phyloP scores from a whole-genome alignment of 75 land plant genomes.

The Selaginella tamariscina region DNA sequence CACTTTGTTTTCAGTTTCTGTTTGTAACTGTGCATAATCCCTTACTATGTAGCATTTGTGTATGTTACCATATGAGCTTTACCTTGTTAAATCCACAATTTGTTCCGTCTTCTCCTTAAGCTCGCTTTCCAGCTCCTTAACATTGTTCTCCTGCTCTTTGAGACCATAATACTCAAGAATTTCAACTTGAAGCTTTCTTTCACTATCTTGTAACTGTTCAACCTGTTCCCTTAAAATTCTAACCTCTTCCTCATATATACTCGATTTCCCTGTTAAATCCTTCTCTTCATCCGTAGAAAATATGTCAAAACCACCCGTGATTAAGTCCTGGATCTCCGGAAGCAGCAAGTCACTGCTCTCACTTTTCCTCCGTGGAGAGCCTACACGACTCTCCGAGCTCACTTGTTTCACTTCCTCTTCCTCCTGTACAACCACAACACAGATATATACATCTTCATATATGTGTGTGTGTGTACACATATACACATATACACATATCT shows the following conservation, averaged over 20 bases:
- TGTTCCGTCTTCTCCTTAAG: slow-evolving; percentile 55
- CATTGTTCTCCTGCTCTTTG: slow-evolving; percentile 64
- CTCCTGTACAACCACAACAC: slow-evolving; percentile 25
- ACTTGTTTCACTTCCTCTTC: slow-evolving; percentile 81
- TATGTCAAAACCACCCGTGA: slow-evolving; percentile 12
- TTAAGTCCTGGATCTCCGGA: slow-evolving; percentile 73
- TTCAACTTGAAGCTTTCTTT: slow-evolving; percentile 79
- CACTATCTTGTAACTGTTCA: slow-evolving; percentile 64
- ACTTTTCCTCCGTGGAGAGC: no score
- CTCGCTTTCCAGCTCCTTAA: slow-evolving; percentile 60
- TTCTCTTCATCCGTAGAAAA: background rate
- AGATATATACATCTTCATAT: background rate
- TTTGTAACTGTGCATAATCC: no score
- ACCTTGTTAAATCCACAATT: slow-evolving; percentile 57
- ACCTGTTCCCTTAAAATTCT: slow-evolving; percentile 47
- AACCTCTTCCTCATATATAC: slow-evolving; percentile 29
- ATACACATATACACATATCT: no score
- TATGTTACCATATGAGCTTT: no score
- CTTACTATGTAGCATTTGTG: no score
- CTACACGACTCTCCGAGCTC: slow-evolving; percentile 28
- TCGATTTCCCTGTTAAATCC: no score
- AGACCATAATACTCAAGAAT: slow-evolving; percentile 87
- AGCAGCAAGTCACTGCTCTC: slow-evolving; percentile 31
- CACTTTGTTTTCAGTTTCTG: no score
- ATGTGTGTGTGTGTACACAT: no score